Base-by-base conservation (phyloP, 2,329 filamentous ascomycete genomes). In the Hirsutella minnesotensis region DNA sequence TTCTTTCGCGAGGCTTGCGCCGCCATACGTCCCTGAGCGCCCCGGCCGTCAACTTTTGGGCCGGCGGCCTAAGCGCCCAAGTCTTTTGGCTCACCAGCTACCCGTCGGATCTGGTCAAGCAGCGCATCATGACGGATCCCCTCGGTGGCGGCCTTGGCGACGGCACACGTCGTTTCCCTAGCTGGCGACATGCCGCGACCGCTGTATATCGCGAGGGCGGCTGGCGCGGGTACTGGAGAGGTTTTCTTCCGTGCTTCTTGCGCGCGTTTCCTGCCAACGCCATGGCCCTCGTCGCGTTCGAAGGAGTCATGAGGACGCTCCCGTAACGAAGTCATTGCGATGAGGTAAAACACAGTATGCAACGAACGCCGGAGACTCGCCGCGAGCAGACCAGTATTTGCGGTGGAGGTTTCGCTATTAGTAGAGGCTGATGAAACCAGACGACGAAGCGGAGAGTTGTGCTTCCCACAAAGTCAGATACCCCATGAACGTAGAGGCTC, bases 211-310 rank as follows among this genome's bases (percentile, higher is more conserved):
- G 68, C 39, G 88, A 95, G 58, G 66, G 66, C 39, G 92, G 92
- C 2, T 79, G 66, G 65, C 83, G 65, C 58, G 92, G 88, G 0
- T 96, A 88, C 61, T 96, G 88, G 82, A 75, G 92, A 52, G 92
- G 92, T 0, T 98, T 98, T 56, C 56, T 94, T 56, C 92, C 92
- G 2, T 96, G 90, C 60, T 95, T 96, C 59, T 60, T 96, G 58
- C 72, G 92, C 50, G 92, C 92, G 3, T 96, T 96, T 61, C 92
- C 92, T 13, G 90, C 92, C 20, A 96, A 96, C 68, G 92, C 89
- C 0, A 83, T 92, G 77, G 90, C 92, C 2, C 64, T 96, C 57
- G 79, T 95, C 42, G 89, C 85, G 22, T 96, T 96, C 69, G 92
- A 98, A 62, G 86, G 82, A 3, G 84, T 92, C 42, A 90, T 95